Base-by-base conservation (phyloP, 345 rosid species). In the Eutrema yunnanense region DNA sequence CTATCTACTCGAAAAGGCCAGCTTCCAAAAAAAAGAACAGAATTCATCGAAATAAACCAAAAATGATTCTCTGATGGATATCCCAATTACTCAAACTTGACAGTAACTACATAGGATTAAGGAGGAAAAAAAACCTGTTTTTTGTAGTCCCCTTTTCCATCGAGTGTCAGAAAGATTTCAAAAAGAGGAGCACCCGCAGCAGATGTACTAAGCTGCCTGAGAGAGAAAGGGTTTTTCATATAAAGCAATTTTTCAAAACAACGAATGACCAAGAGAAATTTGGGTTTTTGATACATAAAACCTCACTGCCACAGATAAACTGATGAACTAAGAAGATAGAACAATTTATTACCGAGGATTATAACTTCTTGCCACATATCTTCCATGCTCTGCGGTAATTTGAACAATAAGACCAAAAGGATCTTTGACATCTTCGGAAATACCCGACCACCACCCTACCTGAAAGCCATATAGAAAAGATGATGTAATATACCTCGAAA, bases 381-480 rank as follows among this genome's bases (percentile, higher is more conserved):
- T 87, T 74, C 96, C 98, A 83, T 94, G 95, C 82, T 94, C 98
- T 11, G 98, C 90, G 73, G 96, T 94, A 64, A 94, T 86, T 49
- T 80, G 85, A 71, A 94, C 82, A 76, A 94, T 86, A 67, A 94
- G 78, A 77, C 98, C 98, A 59, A 82, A 84, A 60, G 98, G 96
- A 81, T 89, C 90, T 37, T 83, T 80, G 67, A 61, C 83, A 84
- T 89, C 91, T 62, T 87, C 84, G 0, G 98, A 86, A 52, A 85
- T 78, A 42, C 98, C 98, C 42, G 97, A 84, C 97, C 98, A 94
- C 98, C 98, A 94, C 58, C 98, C 98, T 74, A 94, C 87, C 98
- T 94, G 50, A 30, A 77, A 76, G 56, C 43, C 63, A 77, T 7
- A 58, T 8, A 63, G 42, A 71, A 9, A 50, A 63, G 16, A 71